Evolutionary conservation across 352 stramenopile genomes (phyloP).

Genomic region (Peronospora tabacina): DNA sequence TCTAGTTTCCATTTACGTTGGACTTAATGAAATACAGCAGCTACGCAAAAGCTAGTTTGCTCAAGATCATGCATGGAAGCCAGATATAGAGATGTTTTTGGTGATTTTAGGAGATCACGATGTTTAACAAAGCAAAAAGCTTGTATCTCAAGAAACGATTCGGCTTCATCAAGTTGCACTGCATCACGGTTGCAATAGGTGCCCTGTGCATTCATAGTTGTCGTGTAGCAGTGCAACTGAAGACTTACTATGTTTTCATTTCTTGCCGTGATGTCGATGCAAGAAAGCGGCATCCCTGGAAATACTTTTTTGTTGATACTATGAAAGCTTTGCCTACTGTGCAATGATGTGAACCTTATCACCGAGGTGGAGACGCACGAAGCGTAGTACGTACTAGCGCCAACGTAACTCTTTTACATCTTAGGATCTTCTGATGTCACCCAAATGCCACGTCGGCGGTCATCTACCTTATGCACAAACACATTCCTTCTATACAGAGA

Average conservation of each 20-base stretch:
- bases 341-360: constrained; percentile 58
- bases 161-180: constrained; percentile 32
- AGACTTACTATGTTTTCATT: constrained; percentile 82
- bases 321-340: constrained; percentile 85
- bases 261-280: constrained; percentile 49
- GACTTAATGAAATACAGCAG: no score
- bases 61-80: no score
- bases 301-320: constrained; percentile 57
- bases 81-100: no score
- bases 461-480: constrained; percentile 23
- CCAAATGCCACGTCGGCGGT: constrained; percentile 47
- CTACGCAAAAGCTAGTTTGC: no score
- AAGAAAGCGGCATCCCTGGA: constrained; percentile 61
- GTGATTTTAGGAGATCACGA: no score
- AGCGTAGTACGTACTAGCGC: no score
- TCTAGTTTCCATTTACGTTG: no score
- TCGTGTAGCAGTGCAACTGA: no score
- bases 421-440: constrained; percentile 43
- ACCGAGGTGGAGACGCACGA: constrained; percentile 52
- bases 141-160: no score
- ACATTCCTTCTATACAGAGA: not conserved
- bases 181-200: constrained; percentile 82
- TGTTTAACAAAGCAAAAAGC: no score
- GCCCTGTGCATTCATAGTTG: no score
- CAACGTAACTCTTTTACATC: not conserved